These are phyloP conservation scores for Cladosporium colombiae DNA, from an alignment of 2,329 filamentous ascomycete genomes.

Conservation along the genomic window DNA sequence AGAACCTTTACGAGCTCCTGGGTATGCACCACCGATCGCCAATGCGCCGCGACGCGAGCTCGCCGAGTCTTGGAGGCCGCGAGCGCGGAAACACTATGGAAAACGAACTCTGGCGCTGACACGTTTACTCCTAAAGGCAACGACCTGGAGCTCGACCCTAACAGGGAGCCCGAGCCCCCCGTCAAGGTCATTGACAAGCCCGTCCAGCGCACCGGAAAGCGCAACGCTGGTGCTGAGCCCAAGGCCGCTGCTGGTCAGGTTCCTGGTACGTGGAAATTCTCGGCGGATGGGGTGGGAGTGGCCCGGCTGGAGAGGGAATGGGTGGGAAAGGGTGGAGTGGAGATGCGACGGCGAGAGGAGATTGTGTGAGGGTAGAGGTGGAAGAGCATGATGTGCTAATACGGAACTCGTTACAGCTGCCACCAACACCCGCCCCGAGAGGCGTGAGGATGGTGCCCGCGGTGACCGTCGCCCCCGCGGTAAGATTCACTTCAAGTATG, in stretches of 20 bases:
- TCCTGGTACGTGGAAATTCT: conserved; percentile 66
- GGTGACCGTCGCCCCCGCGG: conserved; percentile 47
- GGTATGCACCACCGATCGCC: conserved; percentile 59
- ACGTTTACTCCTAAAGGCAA: conserved; percentile 54
- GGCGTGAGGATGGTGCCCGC: conserved; percentile 67
- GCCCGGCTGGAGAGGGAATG: not conserved
- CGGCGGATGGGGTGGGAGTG: not conserved
- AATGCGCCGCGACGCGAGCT: conserved; percentile 12
- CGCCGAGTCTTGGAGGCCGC: conserved; percentile 20
- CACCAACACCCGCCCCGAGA: conserved; percentile 72
- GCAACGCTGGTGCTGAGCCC: conserved; percentile 77
- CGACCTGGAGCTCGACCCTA: conserved; percentile 69
- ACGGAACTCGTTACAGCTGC: conserved; percentile 55
- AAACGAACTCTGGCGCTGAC: conserved; percentile 14
- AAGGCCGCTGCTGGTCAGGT: conserved; percentile 54
- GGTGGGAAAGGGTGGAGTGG: not conserved
- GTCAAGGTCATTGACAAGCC: conserved; percentile 89
- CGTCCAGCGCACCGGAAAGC: conserved; percentile 75
- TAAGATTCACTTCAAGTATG: conserved; percentile 24
- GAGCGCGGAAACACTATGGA: conserved; percentile 12
- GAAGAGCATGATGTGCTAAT: conserved; percentile 7
- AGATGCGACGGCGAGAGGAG: not conserved
- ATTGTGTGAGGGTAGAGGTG: not conserved
- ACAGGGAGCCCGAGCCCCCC: conserved; percentile 74
- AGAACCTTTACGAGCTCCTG: conserved; percentile 99